Evolutionary conservation across 2,329 filamentous ascomycete genomes (phyloP), one percentile per base, ranked within the genome.

Genomic region (Xylaria sp.): DNA sequence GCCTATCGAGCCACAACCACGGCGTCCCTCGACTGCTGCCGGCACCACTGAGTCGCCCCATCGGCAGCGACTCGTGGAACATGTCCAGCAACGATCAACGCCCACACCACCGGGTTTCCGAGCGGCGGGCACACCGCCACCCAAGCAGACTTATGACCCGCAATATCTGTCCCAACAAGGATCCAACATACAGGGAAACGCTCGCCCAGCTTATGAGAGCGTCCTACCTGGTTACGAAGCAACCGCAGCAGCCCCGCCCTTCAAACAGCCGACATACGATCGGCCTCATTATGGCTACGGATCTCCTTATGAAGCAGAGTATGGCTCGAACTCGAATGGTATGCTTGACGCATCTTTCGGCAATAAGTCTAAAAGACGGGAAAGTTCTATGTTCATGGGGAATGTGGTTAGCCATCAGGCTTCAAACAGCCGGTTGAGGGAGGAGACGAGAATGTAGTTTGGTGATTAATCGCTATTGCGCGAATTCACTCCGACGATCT

Each of bases 351-450:
- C 77, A 54, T 71, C 72, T 8, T 77, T 77, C 25, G 65, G 67
- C 31, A 69, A 68, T 63, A 83, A 78, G 68, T 70, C 72, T 40
- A 84, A 80, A 70, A 79, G 85, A 49, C 81, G 87, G 51, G 86
- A 89, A 74, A 89, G 87, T 68, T 78, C 80, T 46, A 85, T 89
- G 73, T 85, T 87, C 62, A 80, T 82, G 60, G 77, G 77, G 19
- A 77, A 82, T 66, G 75, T 80, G 68, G 78, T 80, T 31, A 82
- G 78, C 54, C 78, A 81, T 19, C 83, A 85, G 66, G 75, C 76
- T 38, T 83, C 81, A 0, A 83, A 80, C 70, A 85, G 82, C 66
- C 83, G 83, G 10, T 75, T 86, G 33, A 78, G 83, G 37, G 83
- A 86, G 63, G 83, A 85, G 71, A 79, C 79, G n/a, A 80, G 78